These are phyloP conservation scores for Tetracladium setigerum DNA, from an alignment of 495 filamentous ascomycete genomes.

Conservation along the genomic window DNA sequence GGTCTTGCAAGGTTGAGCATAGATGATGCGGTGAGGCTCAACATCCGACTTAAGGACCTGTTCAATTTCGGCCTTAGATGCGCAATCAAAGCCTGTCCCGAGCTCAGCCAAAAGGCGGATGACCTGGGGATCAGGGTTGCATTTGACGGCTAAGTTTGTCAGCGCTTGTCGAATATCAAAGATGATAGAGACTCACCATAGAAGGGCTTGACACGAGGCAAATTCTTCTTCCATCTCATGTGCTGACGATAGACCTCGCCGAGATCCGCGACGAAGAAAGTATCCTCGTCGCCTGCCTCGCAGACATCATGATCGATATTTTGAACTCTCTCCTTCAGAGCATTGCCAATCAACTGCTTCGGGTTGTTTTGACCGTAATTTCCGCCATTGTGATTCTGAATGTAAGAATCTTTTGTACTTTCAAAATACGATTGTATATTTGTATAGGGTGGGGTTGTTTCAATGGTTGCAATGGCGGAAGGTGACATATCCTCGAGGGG, in stretches of 20 bases:
- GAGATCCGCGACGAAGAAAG: constrained; percentile 97
- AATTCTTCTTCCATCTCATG: constrained; percentile 91
- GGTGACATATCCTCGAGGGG: constrained; percentile 60
- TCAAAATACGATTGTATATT: constrained; percentile 21
- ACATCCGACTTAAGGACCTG: constrained; percentile 77
- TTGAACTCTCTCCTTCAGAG: constrained; percentile 73
- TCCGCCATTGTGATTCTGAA: constrained; percentile 19
- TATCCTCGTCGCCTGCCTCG: constrained; percentile 85
- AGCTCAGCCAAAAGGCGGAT: constrained; percentile 78
- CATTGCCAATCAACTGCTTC: constrained; percentile 63
- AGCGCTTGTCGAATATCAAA: constrained; percentile 9
- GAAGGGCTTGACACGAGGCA: constrained; percentile 89
- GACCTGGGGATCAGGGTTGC: constrained; percentile 89
- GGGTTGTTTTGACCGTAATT: constrained; percentile 26
- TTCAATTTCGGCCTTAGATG: constrained; percentile 94
- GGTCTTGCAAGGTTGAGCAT: constrained; percentile 98
- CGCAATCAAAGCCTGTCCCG: constrained; percentile 96
- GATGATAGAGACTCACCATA: constrained; percentile 62
- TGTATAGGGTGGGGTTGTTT: constrained; percentile 24
- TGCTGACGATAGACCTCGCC: constrained; percentile 99
- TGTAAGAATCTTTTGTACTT: constrained; percentile 14
- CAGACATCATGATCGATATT: constrained; percentile 78
- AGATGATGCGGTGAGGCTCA: constrained; percentile 91
- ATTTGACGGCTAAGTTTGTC: constrained; percentile 76
- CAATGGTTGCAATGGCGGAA: constrained; percentile 52